Percentiles rank a stretch among this genome's conserved stretches.
phyloP scores from a whole-genome alignment of 768 basidiomycete species.

The Psilocybe cubensis region DNA sequence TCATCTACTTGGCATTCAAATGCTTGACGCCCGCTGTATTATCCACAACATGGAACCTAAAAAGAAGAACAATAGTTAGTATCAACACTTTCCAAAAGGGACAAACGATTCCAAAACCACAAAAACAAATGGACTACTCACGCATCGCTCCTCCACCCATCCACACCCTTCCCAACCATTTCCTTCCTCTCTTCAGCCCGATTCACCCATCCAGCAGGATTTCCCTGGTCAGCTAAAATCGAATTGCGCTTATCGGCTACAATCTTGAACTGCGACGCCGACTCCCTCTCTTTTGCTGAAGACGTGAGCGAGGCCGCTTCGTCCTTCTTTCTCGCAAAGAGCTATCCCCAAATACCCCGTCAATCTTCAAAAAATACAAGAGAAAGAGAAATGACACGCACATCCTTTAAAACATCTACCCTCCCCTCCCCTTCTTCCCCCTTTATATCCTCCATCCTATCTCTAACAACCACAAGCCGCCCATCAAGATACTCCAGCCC shows the following conservation, averaged over 20 bases:
- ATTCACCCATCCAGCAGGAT: slow-evolving; percentile 76
- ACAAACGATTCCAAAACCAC: too few species aligned
- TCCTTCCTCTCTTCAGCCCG: slow-evolving; percentile 49
- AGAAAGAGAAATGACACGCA: slow-evolving; percentile 31
- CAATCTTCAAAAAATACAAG: neutral
- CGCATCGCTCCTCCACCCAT: slow-evolving; percentile 48
- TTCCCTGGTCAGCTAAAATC: slow-evolving; percentile 63
- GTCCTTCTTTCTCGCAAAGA: slow-evolving; percentile 1
- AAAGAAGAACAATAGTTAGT: neutral
- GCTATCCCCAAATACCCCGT: neutral
- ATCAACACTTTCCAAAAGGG: neutral
- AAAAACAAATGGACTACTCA: slow-evolving; percentile 17
- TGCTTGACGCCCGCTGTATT: too few species aligned
- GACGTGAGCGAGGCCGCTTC: slow-evolving; percentile 19
- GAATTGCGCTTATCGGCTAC: slow-evolving; percentile 73
- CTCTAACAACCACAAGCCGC: slow-evolving; percentile 87
- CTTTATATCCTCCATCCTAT: slow-evolving; percentile 69
- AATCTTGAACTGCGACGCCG: slow-evolving; percentile 78
- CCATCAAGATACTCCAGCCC: slow-evolving; percentile 89
- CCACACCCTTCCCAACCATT: slow-evolving; percentile 29
- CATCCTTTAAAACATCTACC: slow-evolving; percentile 61
- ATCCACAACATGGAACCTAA: neutral
- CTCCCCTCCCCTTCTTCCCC: slow-evolving; percentile 34
- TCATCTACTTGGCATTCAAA: too few species aligned
- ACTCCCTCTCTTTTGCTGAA: slow-evolving; percentile 16